Base-by-base conservation (phyloP, 1,139 yeast species). In the Blastobotrys indianensis region DNA sequence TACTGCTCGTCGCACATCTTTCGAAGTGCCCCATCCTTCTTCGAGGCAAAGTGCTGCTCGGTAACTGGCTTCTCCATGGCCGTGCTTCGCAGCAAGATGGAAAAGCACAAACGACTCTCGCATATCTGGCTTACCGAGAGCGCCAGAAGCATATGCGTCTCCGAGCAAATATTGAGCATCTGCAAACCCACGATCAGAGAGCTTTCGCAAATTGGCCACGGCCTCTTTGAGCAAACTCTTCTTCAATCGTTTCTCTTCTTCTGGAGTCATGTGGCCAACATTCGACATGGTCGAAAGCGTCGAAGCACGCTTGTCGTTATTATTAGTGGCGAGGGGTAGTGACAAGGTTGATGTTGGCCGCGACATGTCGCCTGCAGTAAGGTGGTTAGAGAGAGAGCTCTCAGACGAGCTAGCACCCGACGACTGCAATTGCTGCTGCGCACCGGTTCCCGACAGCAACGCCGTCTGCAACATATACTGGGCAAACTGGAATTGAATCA, bases 131-230 rank as follows among this genome's bases (percentile, higher is more conserved):
- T 82, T 85, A 0, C 94, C 95, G 49, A 88, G 74, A 0, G 88
- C 88, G 1, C 95, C 95, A 3, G 92, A 82, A 23, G 92, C 78
- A 62, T 81, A 82, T 0, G 94, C 92, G 64, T 92, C 97, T 13
- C 81, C 98, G 36, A 92, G 69, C 33, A 90, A 72, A 62, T 90
- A 92, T 63, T 90, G 97, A 0, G 97, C 95, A 51, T 90, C 96
- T 2, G 82, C 76, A 58, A 81, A 84, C 4, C 97, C 95, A 53
- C 82, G 79, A 52, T 85, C 94, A 16, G 90, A 73, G 37, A 92
- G 73, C 58, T 79, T 79, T 54, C 79, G 82, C 54, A 92, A 72
- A 54, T 85, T 82, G 49, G 73, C 73, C 33, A 77, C 70, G 0
- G 96, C 94, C 60, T 92, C 97, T 57, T 84, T 84, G 38, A 88